These are phyloP conservation scores for Prunus armeniaca DNA, from an alignment of 306 rosid species.

Conservation along the genomic window DNA sequence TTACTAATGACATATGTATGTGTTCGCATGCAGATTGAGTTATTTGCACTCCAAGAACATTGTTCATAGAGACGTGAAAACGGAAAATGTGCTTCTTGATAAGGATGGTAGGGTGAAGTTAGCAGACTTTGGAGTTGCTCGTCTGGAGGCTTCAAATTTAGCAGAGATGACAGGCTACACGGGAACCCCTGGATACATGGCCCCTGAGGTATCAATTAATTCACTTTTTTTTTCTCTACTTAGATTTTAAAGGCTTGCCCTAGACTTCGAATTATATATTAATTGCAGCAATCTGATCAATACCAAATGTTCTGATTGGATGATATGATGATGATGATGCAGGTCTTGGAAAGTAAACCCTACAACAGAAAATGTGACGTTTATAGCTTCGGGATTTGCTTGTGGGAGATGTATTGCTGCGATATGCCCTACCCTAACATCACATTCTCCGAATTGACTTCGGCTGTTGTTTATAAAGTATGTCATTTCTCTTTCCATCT, in stretches of 20 bases:
- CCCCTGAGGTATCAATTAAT: not conserved
- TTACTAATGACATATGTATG: not conserved
- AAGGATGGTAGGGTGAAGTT: not conserved
- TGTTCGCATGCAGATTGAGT: not conserved
- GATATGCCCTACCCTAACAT: not conserved
- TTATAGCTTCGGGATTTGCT: slow-evolving; percentile 18
- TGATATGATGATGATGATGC: not conserved
- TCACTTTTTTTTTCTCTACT: no score
- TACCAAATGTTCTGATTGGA: not conserved
- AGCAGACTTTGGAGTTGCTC: slow-evolving; percentile 8
- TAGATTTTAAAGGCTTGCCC: no score
- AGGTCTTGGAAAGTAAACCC: slow-evolving; percentile 15
- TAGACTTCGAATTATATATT: no score
- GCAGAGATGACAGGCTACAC: slow-evolving; percentile 15
- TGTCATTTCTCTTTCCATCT: not conserved
- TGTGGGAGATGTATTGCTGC: slow-evolving; percentile 24
- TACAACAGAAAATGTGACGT: slow-evolving; percentile 8
- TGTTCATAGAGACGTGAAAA: slow-evolving; percentile 9
- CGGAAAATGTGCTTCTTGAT: slow-evolving; percentile 11
- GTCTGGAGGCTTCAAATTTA: not conserved
- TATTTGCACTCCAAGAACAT: slow-evolving; percentile 10
- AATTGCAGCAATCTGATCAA: not conserved
- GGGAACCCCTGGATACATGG: slow-evolving; percentile 13
- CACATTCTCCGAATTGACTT: not conserved
- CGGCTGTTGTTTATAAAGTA: not conserved